Percentiles rank a stretch among this genome's conserved stretches.
phyloP scores from a whole-genome alignment of 768 basidiomycete genomes.

The Pleurotus pulmonarius region DNA sequence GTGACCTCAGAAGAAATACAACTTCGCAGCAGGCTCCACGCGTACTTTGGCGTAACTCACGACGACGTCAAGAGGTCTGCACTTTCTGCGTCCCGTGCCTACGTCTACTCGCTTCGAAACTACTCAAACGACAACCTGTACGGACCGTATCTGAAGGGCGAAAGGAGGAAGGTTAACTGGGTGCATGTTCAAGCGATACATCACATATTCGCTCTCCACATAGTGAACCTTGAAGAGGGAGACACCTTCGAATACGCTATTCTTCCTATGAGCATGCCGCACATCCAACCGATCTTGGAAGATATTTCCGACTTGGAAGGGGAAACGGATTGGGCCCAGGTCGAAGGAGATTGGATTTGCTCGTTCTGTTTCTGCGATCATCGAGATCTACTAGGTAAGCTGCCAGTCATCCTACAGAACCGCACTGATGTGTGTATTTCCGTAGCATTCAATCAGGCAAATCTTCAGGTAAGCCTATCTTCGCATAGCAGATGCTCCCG shows the following conservation, averaged over 20 bases:
- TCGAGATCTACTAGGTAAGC: slow-evolving; percentile 57
- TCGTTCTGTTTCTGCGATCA: slow-evolving; percentile 73
- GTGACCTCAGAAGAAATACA: slow-evolving; percentile 25
- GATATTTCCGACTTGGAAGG: slow-evolving; percentile 29
- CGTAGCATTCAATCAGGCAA: slow-evolving; percentile 44
- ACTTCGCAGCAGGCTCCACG: slow-evolving; percentile 49
- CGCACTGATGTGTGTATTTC: not conserved
- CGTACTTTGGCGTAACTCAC: slow-evolving; percentile 51
- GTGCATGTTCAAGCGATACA: slow-evolving; percentile 51
- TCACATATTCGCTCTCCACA: slow-evolving; percentile 51
- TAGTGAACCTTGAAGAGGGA: slow-evolving; percentile 35
- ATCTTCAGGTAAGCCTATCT: not conserved
- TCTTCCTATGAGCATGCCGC: slow-evolving; percentile 49
- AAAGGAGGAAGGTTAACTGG: slow-evolving; percentile 54
- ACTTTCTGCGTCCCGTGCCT: slow-evolving; percentile 43
- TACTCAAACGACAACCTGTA: slow-evolving; percentile 47
- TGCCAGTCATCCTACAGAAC: not conserved
- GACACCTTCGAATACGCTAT: slow-evolving; percentile 29
- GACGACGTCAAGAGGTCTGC: slow-evolving; percentile 29
- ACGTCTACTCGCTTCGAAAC: slow-evolving; percentile 60
- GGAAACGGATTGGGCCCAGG: slow-evolving; percentile 53
- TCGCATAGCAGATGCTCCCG: no score
- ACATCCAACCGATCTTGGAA: slow-evolving; percentile 48
- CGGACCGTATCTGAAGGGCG: slow-evolving; percentile 51
- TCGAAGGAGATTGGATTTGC: slow-evolving; percentile 57